Evolutionary conservation across 2,329 filamentous ascomycete genomes (phyloP).

Genomic region (Tetracladium maxilliforme): DNA sequence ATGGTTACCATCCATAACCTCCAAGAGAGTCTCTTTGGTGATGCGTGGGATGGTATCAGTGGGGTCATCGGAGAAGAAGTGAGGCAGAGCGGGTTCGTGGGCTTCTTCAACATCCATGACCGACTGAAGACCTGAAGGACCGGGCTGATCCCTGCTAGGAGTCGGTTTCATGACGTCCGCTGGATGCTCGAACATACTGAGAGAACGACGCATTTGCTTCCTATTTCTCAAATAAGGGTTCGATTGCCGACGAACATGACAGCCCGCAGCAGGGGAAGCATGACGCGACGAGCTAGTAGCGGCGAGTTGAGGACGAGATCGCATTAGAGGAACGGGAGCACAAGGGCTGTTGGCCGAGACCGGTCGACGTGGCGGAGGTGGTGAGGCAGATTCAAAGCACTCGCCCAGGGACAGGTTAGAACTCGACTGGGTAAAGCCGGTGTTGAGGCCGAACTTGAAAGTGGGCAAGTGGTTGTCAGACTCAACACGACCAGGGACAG

Average conservation of each 20-base stretch:
- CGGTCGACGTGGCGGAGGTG: conserved; percentile 53
- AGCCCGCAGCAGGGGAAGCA: conserved; percentile 59
- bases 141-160: conserved; percentile 36
- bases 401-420: conserved; percentile 62
- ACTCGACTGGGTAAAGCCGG: conserved; percentile 31
- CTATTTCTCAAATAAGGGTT: conserved; percentile 63
- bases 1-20: conserved; percentile 79
- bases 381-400: conserved; percentile 64
- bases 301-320: conserved; percentile 41
- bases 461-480: conserved; percentile 53
- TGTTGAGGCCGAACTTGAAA: conserved; percentile 56
- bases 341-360: conserved; percentile 46
- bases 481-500: conserved; percentile 42
- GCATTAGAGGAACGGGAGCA: conserved; percentile 34
- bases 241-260: conserved; percentile 52
- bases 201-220: conserved; percentile 78
- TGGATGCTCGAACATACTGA: conserved; percentile 96
- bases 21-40: conserved; percentile 62
- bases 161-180: conserved; percentile 77
- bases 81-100: conserved; percentile 62
- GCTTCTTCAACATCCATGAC: conserved; percentile 75
- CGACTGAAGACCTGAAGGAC: conserved; percentile 47
- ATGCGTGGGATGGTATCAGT: conserved; percentile 84
- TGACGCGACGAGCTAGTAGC: conserved; percentile 43
- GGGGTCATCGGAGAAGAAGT: conserved; percentile 68